A percentile compares a stretch with the other conserved stretches of the same genome.
These are phyloP conservation scores for Ampelocalamus luodianensis DNA, from an alignment of 176 grass and related monocot genomes.

Conservation along the genomic window DNA sequence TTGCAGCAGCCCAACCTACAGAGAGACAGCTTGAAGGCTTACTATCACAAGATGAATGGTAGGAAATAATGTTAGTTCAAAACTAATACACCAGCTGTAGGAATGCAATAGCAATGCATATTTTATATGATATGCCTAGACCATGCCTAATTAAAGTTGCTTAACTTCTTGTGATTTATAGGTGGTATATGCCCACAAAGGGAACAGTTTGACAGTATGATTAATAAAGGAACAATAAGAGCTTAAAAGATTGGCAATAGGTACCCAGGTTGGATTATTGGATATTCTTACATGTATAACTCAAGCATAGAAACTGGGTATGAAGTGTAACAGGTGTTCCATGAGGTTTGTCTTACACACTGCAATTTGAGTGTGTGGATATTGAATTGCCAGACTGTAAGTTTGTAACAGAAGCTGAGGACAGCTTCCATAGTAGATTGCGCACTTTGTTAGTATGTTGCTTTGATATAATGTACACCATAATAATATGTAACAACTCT, in stretches of 20 bases:
- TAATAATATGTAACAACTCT: conserved; percentile 6
- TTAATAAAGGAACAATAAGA: conserved; percentile 32
- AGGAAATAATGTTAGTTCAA: not conserved
- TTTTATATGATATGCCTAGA: conserved; percentile 1
- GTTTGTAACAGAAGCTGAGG: conserved; percentile 6
- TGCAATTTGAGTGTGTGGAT: conserved; percentile 17
- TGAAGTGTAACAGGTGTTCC: conserved; percentile 25
- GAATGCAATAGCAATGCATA: not conserved
- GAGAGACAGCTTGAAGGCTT: not conserved
- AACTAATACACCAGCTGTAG: not conserved
- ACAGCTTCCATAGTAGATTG: not conserved
- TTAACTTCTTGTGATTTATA: not conserved
- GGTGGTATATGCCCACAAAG: conserved; percentile 16
- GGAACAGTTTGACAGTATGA: not conserved
- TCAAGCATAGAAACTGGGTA: conserved; percentile 2
- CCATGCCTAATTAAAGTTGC: not conserved
- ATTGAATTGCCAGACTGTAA: not conserved
- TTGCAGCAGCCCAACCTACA: conserved; percentile 60
- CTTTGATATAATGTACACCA: conserved; percentile 14
- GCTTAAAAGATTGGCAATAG: conserved; percentile 14
- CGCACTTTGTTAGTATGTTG: conserved; percentile 4
- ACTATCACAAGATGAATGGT: conserved; percentile 5
- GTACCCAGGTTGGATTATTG: not conserved
- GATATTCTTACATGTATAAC: conserved; percentile 17
- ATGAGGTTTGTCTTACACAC: not conserved